Evolutionary conservation across 768 basidiomycete genomes (phyloP), one percentile per base, ranked within the genome.

Genomic region (Leccinum sublutescens): DNA sequence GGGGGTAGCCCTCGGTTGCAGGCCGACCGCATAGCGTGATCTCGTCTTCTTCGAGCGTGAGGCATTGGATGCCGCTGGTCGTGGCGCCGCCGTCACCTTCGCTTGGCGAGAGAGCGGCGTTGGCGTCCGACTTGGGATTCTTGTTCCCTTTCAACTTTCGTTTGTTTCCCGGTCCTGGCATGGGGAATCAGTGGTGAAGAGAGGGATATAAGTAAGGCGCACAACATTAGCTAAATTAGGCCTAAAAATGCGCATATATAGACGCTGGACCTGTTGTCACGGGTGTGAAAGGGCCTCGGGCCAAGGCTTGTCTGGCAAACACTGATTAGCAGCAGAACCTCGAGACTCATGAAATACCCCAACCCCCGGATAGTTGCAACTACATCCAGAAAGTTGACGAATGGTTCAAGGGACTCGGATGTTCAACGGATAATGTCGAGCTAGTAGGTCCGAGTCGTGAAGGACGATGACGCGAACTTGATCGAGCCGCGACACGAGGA

Each of bases 41-140:
- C 50, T 65, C 69, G 40, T 73, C 71, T 15, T 70, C 68, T 25
- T 67, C 57, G 11, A 71, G 55, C 9, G 69, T 59, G 38, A 51
- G 55, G 58, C 68, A 69, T 49, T 10, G 62, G 12, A 25, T 23
- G 7, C 11, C 47, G 10, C 7, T 2, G 3, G n/a, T 17, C 21
- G 5, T 5, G 12, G 19, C 9, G 45, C 14, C n/a, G 43, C 17
- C n/a, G 4, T 19, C 10, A 43, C n/a, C n/a, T 19, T n/a, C n/a
- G 10, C 43, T 43, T 43, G n/a, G 19, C n/a, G 19, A n/a, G 17
- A 23, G 27, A 48, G 47, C 23, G 1, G 19, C 36, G 27, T 25
- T 63, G 4, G 25, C 5, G 19, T 47, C 47, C 25, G 15, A 21
- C 23, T 48, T 48, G 14, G 23, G 19, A 23, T 48, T 48, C 47